phyloP scores from a whole-genome alignment of 805 yeast genomes.

The Ogataea methanolica region DNA sequence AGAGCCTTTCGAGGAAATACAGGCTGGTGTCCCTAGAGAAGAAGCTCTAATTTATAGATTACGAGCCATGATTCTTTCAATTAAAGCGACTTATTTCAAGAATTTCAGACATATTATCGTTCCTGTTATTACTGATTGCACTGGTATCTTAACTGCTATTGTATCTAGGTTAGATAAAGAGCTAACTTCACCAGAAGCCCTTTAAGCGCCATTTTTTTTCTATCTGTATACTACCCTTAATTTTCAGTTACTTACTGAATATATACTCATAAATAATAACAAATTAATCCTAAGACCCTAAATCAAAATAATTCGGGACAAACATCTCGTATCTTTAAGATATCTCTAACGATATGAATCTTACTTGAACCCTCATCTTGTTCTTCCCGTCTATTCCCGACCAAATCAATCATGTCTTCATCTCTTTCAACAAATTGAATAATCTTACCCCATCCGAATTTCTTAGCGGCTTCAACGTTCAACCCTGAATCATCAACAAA shows the following conservation, averaged over 20 bases:
- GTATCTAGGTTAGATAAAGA: conserved; percentile 16
- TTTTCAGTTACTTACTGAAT: not conserved
- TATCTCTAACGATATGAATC: conserved; percentile 49
- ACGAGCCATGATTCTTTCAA: conserved; percentile 3
- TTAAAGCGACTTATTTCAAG: conserved; percentile 16
- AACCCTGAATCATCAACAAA: conserved; percentile 86
- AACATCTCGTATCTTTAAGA: conserved; percentile 49
- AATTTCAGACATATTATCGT: conserved; percentile 10
- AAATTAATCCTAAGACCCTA: not conserved
- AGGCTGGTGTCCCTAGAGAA: conserved; percentile 3
- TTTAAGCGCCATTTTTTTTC: not conserved
- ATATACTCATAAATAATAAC: not conserved
- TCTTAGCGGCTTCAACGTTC: conserved; percentile 70
- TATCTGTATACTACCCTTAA: not conserved
- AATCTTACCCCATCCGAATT: conserved; percentile 67
- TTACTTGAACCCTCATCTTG: conserved; percentile 27
- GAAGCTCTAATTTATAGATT: conserved; percentile 11
- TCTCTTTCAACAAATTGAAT: conserved; percentile 74
- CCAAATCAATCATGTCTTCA: conserved; percentile 40
- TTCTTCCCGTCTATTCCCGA: conserved; percentile 30
- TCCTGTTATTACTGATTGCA: conserved; percentile 21
- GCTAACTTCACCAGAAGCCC: conserved; percentile 9
- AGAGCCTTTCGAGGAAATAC: conserved; percentile 2
- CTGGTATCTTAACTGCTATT: conserved; percentile 10
- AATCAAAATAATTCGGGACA: conserved; percentile 45